Conservation (phyloP, 495 filamentous ascomycete species). For the Glutinoglossum americanum region DNA sequence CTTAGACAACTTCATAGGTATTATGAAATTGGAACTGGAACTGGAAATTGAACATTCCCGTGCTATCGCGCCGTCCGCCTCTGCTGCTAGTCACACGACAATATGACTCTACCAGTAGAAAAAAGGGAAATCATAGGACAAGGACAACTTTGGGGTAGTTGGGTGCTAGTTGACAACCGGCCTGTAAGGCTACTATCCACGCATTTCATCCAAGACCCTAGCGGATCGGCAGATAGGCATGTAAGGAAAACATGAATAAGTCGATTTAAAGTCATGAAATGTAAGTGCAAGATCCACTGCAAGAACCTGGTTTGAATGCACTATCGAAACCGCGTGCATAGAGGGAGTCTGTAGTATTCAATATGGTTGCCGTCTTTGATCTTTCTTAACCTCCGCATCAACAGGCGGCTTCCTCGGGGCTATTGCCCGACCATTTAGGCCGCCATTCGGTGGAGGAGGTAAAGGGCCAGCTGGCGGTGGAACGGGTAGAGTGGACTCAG, state of each 20-base stretch:
- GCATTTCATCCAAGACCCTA: not conserved
- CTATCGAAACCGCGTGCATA: not conserved
- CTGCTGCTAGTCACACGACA: not conserved
- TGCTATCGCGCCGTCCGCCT: not conserved
- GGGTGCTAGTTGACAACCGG: not conserved
- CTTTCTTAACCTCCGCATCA: not conserved
- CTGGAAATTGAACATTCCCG: not conserved
- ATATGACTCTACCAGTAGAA: not conserved
- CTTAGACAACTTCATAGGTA: not conserved
- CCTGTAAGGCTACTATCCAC: not conserved
- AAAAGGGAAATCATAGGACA: not conserved
- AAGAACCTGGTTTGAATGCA: not conserved
- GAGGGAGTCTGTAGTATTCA: not conserved
- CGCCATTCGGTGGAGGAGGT: not conserved
- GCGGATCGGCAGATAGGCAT: not conserved
- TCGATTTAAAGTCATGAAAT: not conserved
- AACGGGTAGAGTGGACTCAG: not conserved
- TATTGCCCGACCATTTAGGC: not conserved
- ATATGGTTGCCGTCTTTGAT: not conserved
- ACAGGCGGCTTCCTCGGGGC: not conserved
- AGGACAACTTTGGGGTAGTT: not conserved
- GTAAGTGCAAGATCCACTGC: not conserved
- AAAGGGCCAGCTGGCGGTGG: not conserved
- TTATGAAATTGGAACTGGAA: not conserved
- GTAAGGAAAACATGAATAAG: not conserved